phyloP scores from a whole-genome alignment of 169 alveolate genomes.

The Cryptosporidium meleagridis region DNA sequence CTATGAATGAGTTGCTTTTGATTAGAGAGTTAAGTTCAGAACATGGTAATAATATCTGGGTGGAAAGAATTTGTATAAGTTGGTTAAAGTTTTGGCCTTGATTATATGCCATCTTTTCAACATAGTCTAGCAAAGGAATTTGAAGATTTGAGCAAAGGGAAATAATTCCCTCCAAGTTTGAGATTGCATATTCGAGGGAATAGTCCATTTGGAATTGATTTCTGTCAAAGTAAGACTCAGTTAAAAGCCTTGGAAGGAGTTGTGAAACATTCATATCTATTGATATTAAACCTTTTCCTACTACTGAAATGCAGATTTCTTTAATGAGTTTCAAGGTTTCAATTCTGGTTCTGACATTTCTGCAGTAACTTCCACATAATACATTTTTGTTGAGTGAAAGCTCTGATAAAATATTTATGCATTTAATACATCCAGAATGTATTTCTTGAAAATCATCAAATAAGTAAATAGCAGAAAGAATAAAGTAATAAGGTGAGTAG shows the following conservation, averaged over 20 bases:
- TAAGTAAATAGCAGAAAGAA: not conserved
- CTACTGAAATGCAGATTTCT: not conserved
- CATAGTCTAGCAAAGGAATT: constrained; percentile 19
- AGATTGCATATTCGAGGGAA: constrained; percentile 35
- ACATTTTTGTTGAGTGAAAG: constrained; percentile 27
- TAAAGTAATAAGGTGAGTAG: constrained; percentile 35
- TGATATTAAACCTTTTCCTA: not conserved
- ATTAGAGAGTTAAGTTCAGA: constrained; percentile 31
- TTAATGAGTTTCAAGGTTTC: not conserved
- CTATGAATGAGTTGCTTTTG: not conserved
- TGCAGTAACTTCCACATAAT: constrained; percentile 22
- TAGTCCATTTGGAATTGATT: constrained; percentile 10
- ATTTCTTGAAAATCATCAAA: not conserved
- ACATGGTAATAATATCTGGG: not conserved
- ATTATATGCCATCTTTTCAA: not conserved
- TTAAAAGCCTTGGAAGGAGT: constrained; percentile 24
- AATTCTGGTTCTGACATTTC: constrained; percentile 1
- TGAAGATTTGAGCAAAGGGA: constrained; percentile 13
- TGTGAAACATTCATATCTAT: constrained; percentile 12
- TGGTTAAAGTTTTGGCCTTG: not conserved
- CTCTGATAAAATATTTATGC: constrained; percentile 2
- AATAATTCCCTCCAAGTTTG: constrained; percentile 3
- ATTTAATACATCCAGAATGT: not conserved
- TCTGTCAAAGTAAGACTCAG: not conserved
- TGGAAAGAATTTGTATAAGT: not conserved